Evolutionary conservation across 441 rosid species (phyloP).

Genomic region (Corymbia calophylla): DNA sequence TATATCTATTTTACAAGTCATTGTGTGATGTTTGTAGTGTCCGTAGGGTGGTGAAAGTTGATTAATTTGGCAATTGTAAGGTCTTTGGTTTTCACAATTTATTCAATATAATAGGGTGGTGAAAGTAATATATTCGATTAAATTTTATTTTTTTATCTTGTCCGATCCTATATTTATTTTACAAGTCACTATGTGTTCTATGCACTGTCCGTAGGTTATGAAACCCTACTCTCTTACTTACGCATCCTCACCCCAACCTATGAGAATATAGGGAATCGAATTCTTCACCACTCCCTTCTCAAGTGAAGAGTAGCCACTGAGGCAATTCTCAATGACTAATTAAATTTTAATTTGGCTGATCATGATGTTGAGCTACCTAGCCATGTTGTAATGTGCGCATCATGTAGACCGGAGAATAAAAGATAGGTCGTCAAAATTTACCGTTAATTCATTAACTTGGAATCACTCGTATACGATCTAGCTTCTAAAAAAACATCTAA

Average conservation of each 20-base stretch:
- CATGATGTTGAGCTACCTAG: not conserved
- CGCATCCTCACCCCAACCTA: accelerated
- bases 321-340: not conserved
- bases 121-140: not conserved
- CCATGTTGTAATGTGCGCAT: not conserved
- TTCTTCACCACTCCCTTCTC: no score
- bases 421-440: not conserved
- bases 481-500: not conserved
- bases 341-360: not conserved
- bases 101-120: not conserved
- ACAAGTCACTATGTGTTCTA: accelerated
- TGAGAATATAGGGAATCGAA: no score
- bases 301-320: not conserved
- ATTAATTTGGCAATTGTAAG: not conserved
- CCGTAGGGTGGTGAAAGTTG: not conserved
- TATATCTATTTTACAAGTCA: no score
- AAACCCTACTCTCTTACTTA: no score
- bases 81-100: not conserved
- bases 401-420: not conserved
- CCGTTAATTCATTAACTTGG: no score
- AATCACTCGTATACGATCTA: accelerated
- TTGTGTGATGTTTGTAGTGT: no score
- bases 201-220: accelerated
- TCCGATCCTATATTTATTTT: no score
- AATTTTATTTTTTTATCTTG: accelerated